A percentile compares a stretch with the other conserved stretches of the same genome.
Evolutionary conservation across 345 rosid genomes (phyloP).

Genomic region (Lepidium africanum): DNA sequence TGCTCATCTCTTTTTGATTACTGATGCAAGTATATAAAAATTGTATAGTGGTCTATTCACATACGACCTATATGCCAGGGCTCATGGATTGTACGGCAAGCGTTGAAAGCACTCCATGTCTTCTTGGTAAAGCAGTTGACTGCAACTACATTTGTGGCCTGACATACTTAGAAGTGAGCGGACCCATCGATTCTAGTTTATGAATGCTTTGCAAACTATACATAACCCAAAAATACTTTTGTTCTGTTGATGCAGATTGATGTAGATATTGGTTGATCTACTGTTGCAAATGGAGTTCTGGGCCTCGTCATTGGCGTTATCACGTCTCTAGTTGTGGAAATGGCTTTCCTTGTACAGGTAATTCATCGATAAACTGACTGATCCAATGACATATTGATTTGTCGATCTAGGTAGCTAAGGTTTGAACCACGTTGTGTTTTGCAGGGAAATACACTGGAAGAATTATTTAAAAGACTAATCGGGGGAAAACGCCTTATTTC

Average conservation of each 20-base stretch:
- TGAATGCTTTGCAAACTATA: neutral
- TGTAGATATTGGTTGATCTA: constrained; percentile 93
- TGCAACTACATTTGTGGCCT: constrained; percentile 87
- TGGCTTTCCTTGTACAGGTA: constrained; percentile 98
- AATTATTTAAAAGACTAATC: constrained; percentile 79
- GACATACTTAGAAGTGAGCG: constrained; percentile 68
- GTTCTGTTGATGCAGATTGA: constrained; percentile 47
- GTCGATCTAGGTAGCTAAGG: neutral
- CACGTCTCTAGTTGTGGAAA: constrained; percentile 83
- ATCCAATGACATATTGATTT: neutral
- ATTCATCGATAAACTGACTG: neutral
- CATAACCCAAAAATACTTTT: neutral
- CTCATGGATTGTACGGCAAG: constrained; percentile 99
- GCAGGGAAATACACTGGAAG: constrained; percentile 84
- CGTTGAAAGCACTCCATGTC: constrained; percentile 97
- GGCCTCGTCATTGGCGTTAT: constrained; percentile 94
- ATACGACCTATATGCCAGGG: constrained; percentile 41
- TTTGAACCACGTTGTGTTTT: neutral
- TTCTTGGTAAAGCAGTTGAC: constrained; percentile 94
- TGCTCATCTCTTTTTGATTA: constrained; percentile 5
- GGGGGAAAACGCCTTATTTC: no score
- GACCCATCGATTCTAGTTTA: neutral
- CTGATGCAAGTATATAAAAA: no score
- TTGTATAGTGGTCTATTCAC: no score
- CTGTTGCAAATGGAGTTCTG: constrained; percentile 96